Conservation (phyloP, 768 basidiomycete species). For the Trichaptum fuscoviolaceum region DNA sequence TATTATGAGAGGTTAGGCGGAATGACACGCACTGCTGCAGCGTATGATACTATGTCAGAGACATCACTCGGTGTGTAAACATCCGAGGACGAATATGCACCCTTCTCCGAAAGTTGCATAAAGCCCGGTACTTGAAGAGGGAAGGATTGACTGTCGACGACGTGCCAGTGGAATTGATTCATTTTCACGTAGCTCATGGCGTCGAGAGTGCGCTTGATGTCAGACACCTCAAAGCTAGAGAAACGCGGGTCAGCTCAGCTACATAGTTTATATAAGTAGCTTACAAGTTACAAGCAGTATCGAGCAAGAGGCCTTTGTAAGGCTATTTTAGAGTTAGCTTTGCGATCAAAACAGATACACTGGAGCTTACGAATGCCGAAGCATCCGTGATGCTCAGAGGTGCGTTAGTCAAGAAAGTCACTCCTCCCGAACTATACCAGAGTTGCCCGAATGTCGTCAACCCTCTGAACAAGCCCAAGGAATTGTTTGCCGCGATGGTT, state of each 20-base stretch:
- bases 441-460: conserved; percentile 70
- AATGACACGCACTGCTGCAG: conserved; percentile 32
- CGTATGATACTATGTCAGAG: conserved; percentile 35
- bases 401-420: conserved; percentile 48
- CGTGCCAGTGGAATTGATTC: conserved; percentile 44
- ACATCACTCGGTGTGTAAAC: conserved; percentile 35
- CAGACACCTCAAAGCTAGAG: conserved; percentile 52
- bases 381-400: conserved; percentile 57
- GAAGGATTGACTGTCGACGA: conserved; percentile 48
- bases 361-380: conserved; percentile 55
- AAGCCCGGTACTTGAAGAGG: conserved; percentile 36
- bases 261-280: conserved; percentile 19
- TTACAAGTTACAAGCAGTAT: conserved; percentile 73
- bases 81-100: conserved; percentile 34
- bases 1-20: too few relatives aligned
- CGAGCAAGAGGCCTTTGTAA: conserved; percentile 74
- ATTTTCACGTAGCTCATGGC: conserved; percentile 74
- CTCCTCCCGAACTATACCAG: conserved; percentile 54
- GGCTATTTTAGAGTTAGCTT: conserved; percentile 34
- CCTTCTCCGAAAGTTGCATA: conserved; percentile 34
- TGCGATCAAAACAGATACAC: background rate
- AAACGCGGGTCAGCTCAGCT: conserved; percentile 3
- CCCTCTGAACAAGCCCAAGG: conserved; percentile 64
- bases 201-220: conserved; percentile 65
- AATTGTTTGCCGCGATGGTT: conserved; percentile 51